Percentiles rank a stretch among this genome's conserved stretches.
Conservation (phyloP, 495 filamentous ascomycete genomes). For the Penicillium maclennaniae region DNA sequence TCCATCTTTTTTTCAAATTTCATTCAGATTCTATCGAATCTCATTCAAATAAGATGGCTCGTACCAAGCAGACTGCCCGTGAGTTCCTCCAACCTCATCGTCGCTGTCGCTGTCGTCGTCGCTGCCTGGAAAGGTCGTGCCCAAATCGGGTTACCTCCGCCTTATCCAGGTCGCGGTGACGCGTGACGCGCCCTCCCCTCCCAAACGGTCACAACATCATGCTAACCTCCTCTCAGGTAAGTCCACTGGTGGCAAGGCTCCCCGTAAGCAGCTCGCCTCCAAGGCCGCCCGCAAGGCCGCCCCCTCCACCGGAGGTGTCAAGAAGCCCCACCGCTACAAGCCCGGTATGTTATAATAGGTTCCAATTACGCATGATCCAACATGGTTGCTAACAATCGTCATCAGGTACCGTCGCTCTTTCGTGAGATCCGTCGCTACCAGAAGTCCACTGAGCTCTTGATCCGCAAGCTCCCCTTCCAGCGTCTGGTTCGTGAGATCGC, state of each 20-base stretch:
- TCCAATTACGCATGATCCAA: neutral
- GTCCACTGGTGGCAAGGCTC: conserved; percentile 99
- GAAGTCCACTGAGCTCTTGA: conserved; percentile 99
- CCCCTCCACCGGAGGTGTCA: conserved; percentile 83
- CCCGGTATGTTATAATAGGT: conserved; percentile 60
- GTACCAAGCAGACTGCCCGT: conserved; percentile 99
- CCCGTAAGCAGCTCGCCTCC: conserved; percentile 94
- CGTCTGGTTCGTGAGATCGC: conserved; percentile 99
- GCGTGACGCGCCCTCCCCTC: conserved; percentile 18
- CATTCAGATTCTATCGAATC: conserved; percentile 43
- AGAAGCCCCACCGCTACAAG: conserved; percentile 99
- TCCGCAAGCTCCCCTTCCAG: conserved; percentile 99
- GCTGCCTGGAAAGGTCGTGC: neutral
- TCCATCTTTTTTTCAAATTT: conserved; percentile 39
- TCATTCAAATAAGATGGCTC: conserved; percentile 67
- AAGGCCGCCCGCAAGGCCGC: conserved; percentile 79
- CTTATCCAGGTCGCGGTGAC: neutral
- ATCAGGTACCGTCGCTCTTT: conserved; percentile 97
- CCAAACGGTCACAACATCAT: conserved; percentile 29
- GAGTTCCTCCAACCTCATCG: conserved; percentile 41
- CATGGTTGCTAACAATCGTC: conserved; percentile 30
- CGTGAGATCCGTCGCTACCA: conserved; percentile 99
- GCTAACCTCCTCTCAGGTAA: conserved; percentile 57
- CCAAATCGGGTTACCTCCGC: neutral
- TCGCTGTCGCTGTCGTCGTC: conserved; percentile 12